Base-by-base conservation (phyloP, 495 filamentous ascomycete genomes). In the Astrothelium subdiscretum region DNA sequence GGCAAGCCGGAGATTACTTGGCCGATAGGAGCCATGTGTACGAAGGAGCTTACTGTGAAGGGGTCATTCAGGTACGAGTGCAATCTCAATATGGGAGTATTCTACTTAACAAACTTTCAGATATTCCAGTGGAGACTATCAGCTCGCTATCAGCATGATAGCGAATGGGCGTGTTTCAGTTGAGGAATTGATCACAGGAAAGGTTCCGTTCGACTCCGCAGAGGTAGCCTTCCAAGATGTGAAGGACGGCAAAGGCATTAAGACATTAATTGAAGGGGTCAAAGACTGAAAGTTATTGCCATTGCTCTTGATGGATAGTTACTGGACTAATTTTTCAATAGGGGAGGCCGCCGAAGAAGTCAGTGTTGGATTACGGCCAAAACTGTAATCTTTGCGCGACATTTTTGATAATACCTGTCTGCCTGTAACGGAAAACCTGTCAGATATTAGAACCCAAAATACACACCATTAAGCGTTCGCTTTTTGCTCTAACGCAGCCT, bases 121-220 rank as follows among this genome's bases (percentile, higher is more conserved):
- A 29, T 96, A 96, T 70, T 86, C 83, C 10, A 80, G 83, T 51
- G 89, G 89, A 1, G 92, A 96, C 71, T 96, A 92, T 67, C 76
- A 82, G 71, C 78, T 90, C 11, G 90, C 89, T 1, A 78, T 96
- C 20, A 80, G 87, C 59, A 74, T 97, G 57, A 78, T 94, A 0
- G 73, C 76, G 3, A 74, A 70, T 35, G 82, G 85, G 44, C 81
- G 80, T 67, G 78, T 96, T 24, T 81, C 82, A 61, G 82, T 95
- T 38, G 87, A 86, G 77, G 75, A 79, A 66, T 75, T 96, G 22
- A 82, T 95, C 51, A 87, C 83, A 18, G 78, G 80, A 62, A 79
- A 84, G 42, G 84, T 92, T 24, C 76, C 78, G 48, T 92, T 95
- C 70, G 77, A 83, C 69, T 76, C 90, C 59, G 88, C 88, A 4